Conservation (phyloP, 2,329 filamentous ascomycete genomes). For the Diaporthe amygdali region DNA sequence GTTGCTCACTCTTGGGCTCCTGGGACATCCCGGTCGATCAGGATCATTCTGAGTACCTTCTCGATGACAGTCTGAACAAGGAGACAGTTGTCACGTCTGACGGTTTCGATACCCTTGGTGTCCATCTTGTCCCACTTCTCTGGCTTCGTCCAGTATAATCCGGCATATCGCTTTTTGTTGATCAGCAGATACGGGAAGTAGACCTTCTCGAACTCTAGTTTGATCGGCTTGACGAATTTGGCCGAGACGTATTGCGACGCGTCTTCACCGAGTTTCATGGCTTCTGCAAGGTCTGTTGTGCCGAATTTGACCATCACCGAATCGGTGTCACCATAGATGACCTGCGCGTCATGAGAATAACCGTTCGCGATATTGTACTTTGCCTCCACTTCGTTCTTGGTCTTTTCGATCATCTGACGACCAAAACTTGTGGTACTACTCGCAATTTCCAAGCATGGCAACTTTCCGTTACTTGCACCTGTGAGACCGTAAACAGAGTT, state of each 20-base stretch:
- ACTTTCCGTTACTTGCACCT: conserved; percentile 92
- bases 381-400: conserved; percentile 91
- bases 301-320: conserved; percentile 99
- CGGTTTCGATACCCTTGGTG: conserved; percentile 98
- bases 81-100: conserved; percentile 93
- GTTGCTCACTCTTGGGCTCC: conserved; percentile 87
- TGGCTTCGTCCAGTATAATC: conserved; percentile 95
- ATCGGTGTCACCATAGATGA: conserved; percentile 98
- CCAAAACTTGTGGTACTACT: conserved; percentile 97
- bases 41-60: conserved; percentile 91
- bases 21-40: conserved; percentile 89
- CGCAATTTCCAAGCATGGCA: conserved; percentile 93
- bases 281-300: conserved; percentile 81
- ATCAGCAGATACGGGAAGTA: conserved; percentile 98
- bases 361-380: conserved; percentile 93
- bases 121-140: conserved; percentile 99
- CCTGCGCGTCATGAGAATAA: conserved; percentile 91
- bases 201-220: conserved; percentile 98
- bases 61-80: conserved; percentile 97
- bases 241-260: conserved; percentile 86
- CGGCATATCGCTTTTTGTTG: conserved; percentile 99
- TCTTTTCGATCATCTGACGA: conserved; percentile 98
- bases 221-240: conserved; percentile 96
- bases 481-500: conserved; percentile 98
- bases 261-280: conserved; percentile 96